Evolutionary conservation across 148 eudicot species (phyloP), one percentile per base, ranked within the genome.

Genomic region (Heliosperma pusillum): DNA sequence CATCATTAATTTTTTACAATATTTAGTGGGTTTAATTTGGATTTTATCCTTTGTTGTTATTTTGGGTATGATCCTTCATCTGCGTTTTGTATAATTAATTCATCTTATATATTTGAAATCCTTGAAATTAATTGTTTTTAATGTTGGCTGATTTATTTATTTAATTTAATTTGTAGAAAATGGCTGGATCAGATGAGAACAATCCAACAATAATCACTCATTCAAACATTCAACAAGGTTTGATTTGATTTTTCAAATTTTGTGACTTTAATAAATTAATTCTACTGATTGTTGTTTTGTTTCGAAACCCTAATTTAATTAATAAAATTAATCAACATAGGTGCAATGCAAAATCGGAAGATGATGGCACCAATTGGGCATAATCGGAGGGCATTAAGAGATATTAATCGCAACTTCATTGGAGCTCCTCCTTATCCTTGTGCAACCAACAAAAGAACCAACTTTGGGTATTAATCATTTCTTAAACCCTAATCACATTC

Each of bases 151-250:
- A n/a, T n/a, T n/a, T n/a, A n/a, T n/a, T n/a, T n/a, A n/a, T n/a
- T n/a, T n/a, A n/a, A n/a, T n/a, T n/a, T n/a, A 73, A 52, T 75
- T 11, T 63, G n/a, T 64, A 58, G 73, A 57, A 10, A 21, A 73
- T 89, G 97, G 93, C 76, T 70, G 89, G 87, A 80, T 85, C 86
- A 52, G 83, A 94, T 47, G 97, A 91, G 88, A 94, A 94, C 76
- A 82, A 78, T 73, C 83, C 79, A 17, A 83, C 74, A 71, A 74
- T 83, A 75, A 81, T 85, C 78, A 74, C 76, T 66, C 87, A 83
- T 15, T 26, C 79, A 73, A 82, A 82, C 62, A 3, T 66, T 47
- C 16, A 10, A 53, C 89, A 85, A 87, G 97, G 97, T 93, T 79
- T 67, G 44, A 15, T 70, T 67, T 57, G 12, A n/a, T 16, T 33